These are phyloP conservation scores for Tolypocladium paradoxum DNA, from an alignment of 2,329 filamentous ascomycete genomes.

Conservation along the genomic window DNA sequence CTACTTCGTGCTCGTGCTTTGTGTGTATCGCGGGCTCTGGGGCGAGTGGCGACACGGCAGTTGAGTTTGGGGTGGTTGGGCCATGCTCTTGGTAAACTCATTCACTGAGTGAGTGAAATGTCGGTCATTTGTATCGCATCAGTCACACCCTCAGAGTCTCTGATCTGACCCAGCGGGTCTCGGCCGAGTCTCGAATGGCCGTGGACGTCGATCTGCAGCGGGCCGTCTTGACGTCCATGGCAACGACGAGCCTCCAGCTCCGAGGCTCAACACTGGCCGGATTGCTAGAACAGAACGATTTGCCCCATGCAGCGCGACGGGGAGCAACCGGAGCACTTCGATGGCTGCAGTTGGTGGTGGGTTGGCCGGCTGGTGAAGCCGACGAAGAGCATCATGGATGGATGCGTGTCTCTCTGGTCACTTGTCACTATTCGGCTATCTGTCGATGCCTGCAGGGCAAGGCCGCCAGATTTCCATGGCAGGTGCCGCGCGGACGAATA, in stretches of 20 bases:
- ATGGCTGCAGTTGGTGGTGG: not conserved
- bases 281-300: no score
- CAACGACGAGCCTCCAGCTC: not conserved
- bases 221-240: not conserved
- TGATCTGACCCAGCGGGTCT: not conserved
- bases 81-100: no score
- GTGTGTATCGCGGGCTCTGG: not conserved
- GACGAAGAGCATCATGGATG: not conserved
- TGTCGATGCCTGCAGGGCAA: not conserved
- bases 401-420: not conserved
- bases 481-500: not conserved
- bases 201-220: not conserved
- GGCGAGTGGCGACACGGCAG: not conserved
- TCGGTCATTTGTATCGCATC: no score
- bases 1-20: no score
- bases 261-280: not conserved
- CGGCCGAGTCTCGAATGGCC: not conserved
- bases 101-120: no score
- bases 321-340: not conserved
- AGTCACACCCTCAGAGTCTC: not conserved
- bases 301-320: not conserved
- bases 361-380: not conserved
- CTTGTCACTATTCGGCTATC: not conserved
- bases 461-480: not conserved
- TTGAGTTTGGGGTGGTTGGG: not conserved